phyloP scores from a whole-genome alignment of 2,329 filamentous ascomycete species.

The Zarea fungicola region DNA sequence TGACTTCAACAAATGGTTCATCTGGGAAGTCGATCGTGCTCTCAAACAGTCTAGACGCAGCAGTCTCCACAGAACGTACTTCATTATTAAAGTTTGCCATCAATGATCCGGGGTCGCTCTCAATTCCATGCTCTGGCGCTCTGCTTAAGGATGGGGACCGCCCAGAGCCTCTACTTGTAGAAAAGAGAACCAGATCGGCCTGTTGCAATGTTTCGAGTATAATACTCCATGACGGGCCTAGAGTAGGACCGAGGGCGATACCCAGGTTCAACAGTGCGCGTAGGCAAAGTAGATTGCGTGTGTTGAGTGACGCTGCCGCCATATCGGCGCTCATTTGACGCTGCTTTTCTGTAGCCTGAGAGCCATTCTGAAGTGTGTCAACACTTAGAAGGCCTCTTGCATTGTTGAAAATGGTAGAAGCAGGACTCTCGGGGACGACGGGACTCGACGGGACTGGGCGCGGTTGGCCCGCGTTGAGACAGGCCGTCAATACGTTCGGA shows the following conservation, averaged over 20 bases:
- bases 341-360: conserved; percentile 52
- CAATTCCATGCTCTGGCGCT: conserved; percentile 41
- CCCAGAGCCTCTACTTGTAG: conserved; percentile 51
- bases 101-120: conserved; percentile 45
- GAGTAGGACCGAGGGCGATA: conserved; percentile 85
- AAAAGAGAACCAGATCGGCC: conserved; percentile 79
- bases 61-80: conserved; percentile 82
- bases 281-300: conserved; percentile 83
- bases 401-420: conserved; percentile 58
- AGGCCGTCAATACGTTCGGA: conserved; percentile 64
- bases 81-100: conserved; percentile 70
- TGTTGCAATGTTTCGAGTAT: conserved; percentile 88
- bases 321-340: conserved; percentile 56
- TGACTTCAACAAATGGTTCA: conserved; percentile 69
- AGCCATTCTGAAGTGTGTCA: conserved; percentile 59
- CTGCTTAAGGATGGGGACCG: conserved; percentile 45
- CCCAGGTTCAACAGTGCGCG: conserved; percentile 90
- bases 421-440: conserved; percentile 41
- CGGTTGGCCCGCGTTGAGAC: conserved; percentile 44
- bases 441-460: conserved; percentile 41
- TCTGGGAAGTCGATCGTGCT: conserved; percentile 90
- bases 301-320: conserved; percentile 59
- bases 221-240: conserved; percentile 83
- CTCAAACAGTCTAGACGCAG: conserved; percentile 80
- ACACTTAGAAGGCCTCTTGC: conserved; percentile 69